Evolutionary conservation across 345 rosid species (phyloP).

Genomic region (Schrenkiella parvula): DNA sequence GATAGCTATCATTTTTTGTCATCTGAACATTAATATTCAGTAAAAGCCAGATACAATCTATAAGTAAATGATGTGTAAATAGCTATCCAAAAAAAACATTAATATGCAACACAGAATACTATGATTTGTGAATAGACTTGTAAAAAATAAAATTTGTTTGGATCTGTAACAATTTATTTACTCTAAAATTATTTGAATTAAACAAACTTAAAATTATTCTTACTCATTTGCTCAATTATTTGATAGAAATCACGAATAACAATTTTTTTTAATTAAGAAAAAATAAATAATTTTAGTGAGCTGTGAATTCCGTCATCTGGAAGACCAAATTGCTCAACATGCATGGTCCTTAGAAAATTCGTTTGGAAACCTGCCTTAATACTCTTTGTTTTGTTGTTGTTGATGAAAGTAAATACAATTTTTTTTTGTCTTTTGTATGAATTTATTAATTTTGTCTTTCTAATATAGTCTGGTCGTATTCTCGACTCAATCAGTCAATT

Average conservation of each 20-base stretch:
- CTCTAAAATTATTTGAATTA: background rate
- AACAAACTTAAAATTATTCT: too few relatives aligned
- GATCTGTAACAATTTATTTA: background rate
- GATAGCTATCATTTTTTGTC: too few relatives aligned
- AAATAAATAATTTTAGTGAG: background rate
- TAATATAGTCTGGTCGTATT: slow-evolving; percentile 15
- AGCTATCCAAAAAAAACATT: too few relatives aligned
- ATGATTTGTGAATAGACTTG: background rate
- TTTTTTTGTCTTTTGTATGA: slow-evolving; percentile 11
- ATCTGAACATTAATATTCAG: too few relatives aligned
- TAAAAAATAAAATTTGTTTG: background rate
- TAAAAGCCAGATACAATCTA: too few relatives aligned
- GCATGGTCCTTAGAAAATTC: background rate
- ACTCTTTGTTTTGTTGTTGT: slow-evolving; percentile 23
- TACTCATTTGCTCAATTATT: background rate
- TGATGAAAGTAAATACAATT: background rate
- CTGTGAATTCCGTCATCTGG: background rate
- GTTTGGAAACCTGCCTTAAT: slow-evolving; percentile 11
- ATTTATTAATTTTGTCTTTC: slow-evolving; percentile 29
- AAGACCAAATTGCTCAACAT: background rate
- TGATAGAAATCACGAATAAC: background rate
- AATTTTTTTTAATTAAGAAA: background rate
- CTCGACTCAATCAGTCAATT: slow-evolving; percentile 11
- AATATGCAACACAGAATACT: background rate
- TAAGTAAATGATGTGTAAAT: too few relatives aligned